phyloP scores from a whole-genome alignment of 75 land plant genomes.

The Cryptomeria japonica region DNA sequence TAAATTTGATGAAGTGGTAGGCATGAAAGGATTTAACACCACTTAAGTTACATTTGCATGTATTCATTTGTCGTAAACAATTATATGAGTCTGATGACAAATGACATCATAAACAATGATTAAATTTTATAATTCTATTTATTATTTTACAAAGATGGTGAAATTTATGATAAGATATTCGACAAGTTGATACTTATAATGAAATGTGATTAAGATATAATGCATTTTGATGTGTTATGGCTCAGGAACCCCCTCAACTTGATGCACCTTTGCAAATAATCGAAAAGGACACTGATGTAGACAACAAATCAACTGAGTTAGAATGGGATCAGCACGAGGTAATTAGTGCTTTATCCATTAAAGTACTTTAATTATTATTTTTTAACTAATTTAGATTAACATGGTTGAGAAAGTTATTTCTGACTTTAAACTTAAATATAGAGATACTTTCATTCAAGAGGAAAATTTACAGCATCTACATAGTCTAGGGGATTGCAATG shows the following conservation, averaged over 20 bases:
- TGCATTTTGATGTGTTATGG: not conserved
- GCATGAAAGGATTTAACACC: no score
- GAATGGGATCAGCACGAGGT: slow-evolving; percentile 70
- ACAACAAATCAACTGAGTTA: slow-evolving; percentile 33
- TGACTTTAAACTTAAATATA: no score
- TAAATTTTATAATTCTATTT: not conserved
- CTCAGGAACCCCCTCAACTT: slow-evolving; percentile 72
- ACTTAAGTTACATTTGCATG: no score
- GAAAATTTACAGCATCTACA: not conserved
- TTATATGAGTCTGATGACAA: not conserved
- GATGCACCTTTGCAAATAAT: slow-evolving; percentile 70
- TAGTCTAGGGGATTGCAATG: not conserved
- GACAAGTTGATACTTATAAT: not conserved
- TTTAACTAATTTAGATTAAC: no score
- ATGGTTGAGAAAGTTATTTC: no score
- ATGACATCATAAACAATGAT: not conserved
- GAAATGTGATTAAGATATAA: not conserved
- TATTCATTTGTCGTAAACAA: not conserved
- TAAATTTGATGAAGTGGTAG: no score
- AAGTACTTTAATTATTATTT: not conserved
- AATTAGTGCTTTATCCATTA: not conserved
- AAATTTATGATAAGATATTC: not conserved
- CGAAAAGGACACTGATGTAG: slow-evolving; percentile 24
- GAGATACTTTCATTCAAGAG: no score
- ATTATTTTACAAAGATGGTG: not conserved